Evolutionary conservation across 163 green algal species (phyloP).

Genomic region (Prototheca cutis): DNA sequence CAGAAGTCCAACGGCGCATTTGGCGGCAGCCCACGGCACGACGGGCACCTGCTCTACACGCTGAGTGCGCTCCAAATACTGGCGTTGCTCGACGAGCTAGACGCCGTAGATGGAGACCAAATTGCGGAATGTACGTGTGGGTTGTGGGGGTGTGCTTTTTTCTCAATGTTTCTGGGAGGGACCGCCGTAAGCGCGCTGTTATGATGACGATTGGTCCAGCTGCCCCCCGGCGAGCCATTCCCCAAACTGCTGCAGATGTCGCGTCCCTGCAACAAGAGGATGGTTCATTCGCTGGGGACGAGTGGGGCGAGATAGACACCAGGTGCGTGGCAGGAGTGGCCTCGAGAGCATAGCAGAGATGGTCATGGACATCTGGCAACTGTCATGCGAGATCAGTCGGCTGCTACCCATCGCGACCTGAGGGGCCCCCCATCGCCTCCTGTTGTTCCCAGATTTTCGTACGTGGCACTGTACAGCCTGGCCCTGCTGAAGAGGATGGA

Average conservation of each 20-base stretch:
- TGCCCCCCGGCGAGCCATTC: too few species aligned
- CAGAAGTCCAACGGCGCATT: constrained; percentile 69
- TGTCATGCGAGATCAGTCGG: neutral
- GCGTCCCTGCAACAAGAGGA: constrained; percentile 70
- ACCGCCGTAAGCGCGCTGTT: too few species aligned
- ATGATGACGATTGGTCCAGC: too few species aligned
- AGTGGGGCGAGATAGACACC: constrained; percentile 94
- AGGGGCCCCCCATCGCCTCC: neutral
- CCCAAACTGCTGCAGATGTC: too few species aligned
- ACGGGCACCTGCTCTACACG: constrained; percentile 93
- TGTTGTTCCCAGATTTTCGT: constrained; percentile 66
- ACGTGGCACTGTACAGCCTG: constrained; percentile 75
- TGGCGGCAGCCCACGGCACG: constrained; percentile 74
- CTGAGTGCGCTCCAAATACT: constrained; percentile 90
- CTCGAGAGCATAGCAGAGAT: too few species aligned
- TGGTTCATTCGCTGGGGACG: constrained; percentile 86
- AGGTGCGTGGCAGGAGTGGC: too few species aligned
- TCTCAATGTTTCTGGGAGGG: too few species aligned
- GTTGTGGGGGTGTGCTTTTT: too few species aligned
- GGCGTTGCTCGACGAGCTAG: constrained; percentile 70
- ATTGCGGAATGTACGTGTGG: constrained; percentile 57
- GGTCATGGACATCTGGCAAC: too few species aligned
- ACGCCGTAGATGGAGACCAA: constrained; percentile 58
- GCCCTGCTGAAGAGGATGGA: constrained; percentile 59
- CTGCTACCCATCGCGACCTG: neutral